These are phyloP conservation scores for Hymenoscyphus fraxineus DNA, from an alignment of 2,329 filamentous ascomycete genomes.

Conservation along the genomic window DNA sequence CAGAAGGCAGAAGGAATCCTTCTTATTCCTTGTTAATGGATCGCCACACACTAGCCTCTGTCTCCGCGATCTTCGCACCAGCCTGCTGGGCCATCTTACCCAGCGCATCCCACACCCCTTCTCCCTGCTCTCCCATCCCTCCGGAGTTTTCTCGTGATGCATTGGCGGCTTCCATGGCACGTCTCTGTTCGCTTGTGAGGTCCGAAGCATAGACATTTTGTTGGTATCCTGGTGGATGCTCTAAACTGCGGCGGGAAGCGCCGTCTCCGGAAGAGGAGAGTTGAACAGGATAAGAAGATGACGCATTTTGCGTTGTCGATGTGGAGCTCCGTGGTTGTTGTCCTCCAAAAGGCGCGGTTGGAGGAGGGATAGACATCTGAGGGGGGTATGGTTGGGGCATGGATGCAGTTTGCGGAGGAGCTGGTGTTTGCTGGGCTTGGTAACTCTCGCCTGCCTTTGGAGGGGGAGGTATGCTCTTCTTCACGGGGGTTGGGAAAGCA, in stretches of 20 bases:
- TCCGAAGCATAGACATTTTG: constrained; percentile 53
- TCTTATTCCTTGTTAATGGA: constrained; percentile 51
- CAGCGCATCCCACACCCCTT: constrained; percentile 51
- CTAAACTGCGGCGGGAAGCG: constrained; percentile 25
- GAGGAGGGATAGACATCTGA: constrained; percentile 51
- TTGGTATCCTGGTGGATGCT: constrained; percentile 47
- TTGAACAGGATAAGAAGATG: constrained; percentile 25
- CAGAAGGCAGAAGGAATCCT: constrained; percentile 13
- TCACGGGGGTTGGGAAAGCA: constrained; percentile 45
- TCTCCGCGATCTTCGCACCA: constrained; percentile 53
- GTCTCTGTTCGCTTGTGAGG: constrained; percentile 44
- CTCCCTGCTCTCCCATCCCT: constrained; percentile 30
- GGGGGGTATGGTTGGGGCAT: constrained; percentile 38
- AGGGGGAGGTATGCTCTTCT: constrained; percentile 44
- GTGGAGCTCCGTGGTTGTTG: constrained; percentile 46
- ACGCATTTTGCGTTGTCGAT: constrained; percentile 33
- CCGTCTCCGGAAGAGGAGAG: constrained; percentile 18
- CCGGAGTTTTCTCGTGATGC: constrained; percentile 8
- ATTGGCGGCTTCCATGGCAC: constrained; percentile 24
- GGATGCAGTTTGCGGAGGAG: constrained; percentile 27
- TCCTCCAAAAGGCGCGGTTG: constrained; percentile 40
- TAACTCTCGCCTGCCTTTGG: constrained; percentile 48
- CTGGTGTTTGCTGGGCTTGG: constrained; percentile 36
- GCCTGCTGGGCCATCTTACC: constrained; percentile 56
- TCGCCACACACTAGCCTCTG: constrained; percentile 60